Conservation (phyloP, 75 land plant species). For the Chamaecyparis obtusa region DNA sequence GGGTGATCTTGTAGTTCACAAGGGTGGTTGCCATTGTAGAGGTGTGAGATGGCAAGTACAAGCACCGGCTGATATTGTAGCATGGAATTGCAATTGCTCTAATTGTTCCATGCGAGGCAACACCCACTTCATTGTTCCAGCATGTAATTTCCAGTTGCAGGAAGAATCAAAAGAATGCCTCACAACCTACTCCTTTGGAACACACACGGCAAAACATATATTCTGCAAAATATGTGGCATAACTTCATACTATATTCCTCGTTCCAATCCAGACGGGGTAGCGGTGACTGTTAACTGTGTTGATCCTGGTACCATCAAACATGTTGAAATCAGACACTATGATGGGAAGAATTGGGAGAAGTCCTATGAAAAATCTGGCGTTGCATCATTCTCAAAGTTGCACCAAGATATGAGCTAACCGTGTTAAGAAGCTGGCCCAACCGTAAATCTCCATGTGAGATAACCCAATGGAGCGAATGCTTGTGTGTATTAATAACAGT, state of each 20-base stretch:
- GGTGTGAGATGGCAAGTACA: constrained; percentile 68
- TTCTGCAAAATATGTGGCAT: constrained; percentile 96
- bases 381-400: constrained; percentile 55
- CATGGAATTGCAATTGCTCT: constrained; percentile 83
- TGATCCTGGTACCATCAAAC: constrained; percentile 67
- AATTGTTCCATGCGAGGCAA: constrained; percentile 82
- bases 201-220: constrained; percentile 86
- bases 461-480: too few species aligned
- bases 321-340: constrained; percentile 54
- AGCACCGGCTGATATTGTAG: constrained; percentile 59
- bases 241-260: constrained; percentile 78
- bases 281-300: constrained; percentile 75
- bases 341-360: constrained; percentile 89
- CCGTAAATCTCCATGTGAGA: neutral
- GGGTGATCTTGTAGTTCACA: constrained; percentile 43
- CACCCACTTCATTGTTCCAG: constrained; percentile 70
- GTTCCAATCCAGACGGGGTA: constrained; percentile 71
- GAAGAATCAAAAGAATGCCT: constrained; percentile 50
- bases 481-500: too few species aligned
- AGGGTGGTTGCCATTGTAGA: constrained; percentile 89
- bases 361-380: constrained; percentile 32
- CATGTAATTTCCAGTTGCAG: constrained; percentile 50
- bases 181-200: constrained; percentile 80
- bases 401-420: neutral
- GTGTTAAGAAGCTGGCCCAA: constrained; percentile 9